Base-by-base conservation (phyloP, 495 filamentous ascomycete genomes). In the Penicillium lividum region DNA sequence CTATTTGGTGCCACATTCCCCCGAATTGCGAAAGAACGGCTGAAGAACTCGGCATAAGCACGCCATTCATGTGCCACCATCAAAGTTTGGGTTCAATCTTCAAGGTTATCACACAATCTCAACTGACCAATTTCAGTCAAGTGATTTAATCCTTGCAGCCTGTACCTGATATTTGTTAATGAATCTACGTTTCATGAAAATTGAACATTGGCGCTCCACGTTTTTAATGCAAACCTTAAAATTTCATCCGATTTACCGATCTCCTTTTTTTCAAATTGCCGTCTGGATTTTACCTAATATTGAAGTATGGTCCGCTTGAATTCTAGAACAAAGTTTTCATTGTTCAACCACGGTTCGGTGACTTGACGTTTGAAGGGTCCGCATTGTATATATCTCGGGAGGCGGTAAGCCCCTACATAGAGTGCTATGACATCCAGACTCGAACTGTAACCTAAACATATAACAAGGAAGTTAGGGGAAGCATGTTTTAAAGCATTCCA, bases 1-100 rank as follows among this genome's bases (percentile, higher is more conserved):
- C 25, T 3, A 53, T 27, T 43, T 59, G 49, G 64, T 66, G 56
- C 58, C 61, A 67, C 57, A 59, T 67, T 67, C 61, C 58, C 13
- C 34, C 27, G 18, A 45, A 63, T 63, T 64, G 61, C 61, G 64
- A 59, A 53, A 60, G 51, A 54, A 15, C 50, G 49, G 31, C 49
- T 56, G 51, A 61, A 56, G n/a, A 47, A 40, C n/a, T 51, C 33
- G 47, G 56, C 53, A 46, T 42, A 42, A 64, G 64, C 64, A 67
- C 64, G 64, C 64, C 47, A 64, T 67, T n/a, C 18, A 33, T 34
- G 58, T 56, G 54, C 49, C 54, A 54, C 44, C n/a, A 5, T 15
- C 28, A 22, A 33, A 53, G 36, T 51, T 58, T 51, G 60, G 54
- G 28, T 62, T 51, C 7, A 11, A 28, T 40, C 13, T 6, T 40